These are phyloP conservation scores for Plasmodium falciparum DNA, from an alignment of 169 alveolate genomes.

Conservation along the genomic window DNA sequence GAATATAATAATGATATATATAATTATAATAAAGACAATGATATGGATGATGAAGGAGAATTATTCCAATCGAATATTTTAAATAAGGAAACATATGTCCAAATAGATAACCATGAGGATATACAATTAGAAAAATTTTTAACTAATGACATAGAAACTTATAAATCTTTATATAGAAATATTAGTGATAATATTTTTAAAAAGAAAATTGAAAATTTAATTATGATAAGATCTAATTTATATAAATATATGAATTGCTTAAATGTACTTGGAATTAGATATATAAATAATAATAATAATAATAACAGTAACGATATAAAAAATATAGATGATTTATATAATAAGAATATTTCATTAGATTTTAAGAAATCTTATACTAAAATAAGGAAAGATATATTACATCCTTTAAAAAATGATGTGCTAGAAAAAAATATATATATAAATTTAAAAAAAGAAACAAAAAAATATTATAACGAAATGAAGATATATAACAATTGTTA, in stretches of 20 bases:
- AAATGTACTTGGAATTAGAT: slow-evolving; percentile 66
- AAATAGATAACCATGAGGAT: slow-evolving; percentile 65
- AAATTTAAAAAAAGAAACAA: slow-evolving; percentile 77
- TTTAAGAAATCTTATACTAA: slow-evolving; percentile 65
- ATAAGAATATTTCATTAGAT: slow-evolving; percentile 44
- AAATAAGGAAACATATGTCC: slow-evolving; percentile 73
- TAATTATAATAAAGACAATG: slow-evolving; percentile 3
- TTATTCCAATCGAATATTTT: slow-evolving; percentile 33
- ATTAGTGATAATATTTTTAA: slow-evolving; percentile 73
- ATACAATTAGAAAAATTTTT: slow-evolving; percentile 65
- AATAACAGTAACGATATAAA: slow-evolving; percentile 34
- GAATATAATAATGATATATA: slow-evolving; percentile 1
- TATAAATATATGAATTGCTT: slow-evolving; percentile 77
- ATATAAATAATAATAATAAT: slow-evolving; percentile 64
- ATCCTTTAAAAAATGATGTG: slow-evolving; percentile 69
- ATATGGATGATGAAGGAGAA: neutral
- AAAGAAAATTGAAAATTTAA: slow-evolving; percentile 73
- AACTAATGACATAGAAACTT: slow-evolving; percentile 53
- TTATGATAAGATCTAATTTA: slow-evolving; percentile 65
- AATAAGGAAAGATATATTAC: slow-evolving; percentile 73
- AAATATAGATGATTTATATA: slow-evolving; percentile 34
- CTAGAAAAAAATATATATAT: slow-evolving; percentile 73
- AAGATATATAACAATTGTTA: slow-evolving; percentile 73
- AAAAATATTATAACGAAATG: slow-evolving; percentile 63
- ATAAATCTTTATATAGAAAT: slow-evolving; percentile 45